Evolutionary conservation across 2,329 filamentous ascomycete genomes (phyloP).

Genomic region (Alternaria tenuissima): DNA sequence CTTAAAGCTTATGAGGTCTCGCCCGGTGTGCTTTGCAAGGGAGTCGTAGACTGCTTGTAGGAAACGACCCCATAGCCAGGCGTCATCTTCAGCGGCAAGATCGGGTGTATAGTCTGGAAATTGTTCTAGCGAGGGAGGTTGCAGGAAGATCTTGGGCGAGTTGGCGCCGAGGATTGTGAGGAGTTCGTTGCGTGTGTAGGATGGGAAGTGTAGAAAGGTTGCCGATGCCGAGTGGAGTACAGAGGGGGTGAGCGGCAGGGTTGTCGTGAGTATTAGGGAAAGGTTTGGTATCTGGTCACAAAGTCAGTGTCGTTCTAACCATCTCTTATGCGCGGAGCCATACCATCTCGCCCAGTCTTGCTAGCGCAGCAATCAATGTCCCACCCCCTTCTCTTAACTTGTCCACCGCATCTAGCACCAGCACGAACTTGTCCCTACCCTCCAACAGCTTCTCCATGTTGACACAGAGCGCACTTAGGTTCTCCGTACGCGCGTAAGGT

Average conservation of each 20-base stretch:
- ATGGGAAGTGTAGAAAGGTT: conserved; percentile 81
- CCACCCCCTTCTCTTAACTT: conserved; percentile 79
- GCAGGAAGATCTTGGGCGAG: conserved; percentile 58
- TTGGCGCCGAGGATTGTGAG: conserved; percentile 72
- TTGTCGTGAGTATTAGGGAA: conserved; percentile 79
- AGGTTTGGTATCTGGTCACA: conserved; percentile 75
- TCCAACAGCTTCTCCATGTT: conserved; percentile 73
- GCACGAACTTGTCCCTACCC: conserved; percentile 69
- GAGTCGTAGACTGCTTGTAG: conserved; percentile 86
- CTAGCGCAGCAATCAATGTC: conserved; percentile 81
- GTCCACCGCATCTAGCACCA: conserved; percentile 90
- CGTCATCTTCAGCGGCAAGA: conserved; percentile 64
- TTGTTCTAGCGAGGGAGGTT: conserved; percentile 51
- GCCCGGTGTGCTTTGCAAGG: conserved; percentile 78
- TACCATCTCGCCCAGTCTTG: conserved; percentile 81
- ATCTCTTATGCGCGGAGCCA: no score
- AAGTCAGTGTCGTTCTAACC: conserved; percentile 18
- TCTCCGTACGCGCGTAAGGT: conserved; percentile 75
- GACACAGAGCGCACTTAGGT: conserved; percentile 76
- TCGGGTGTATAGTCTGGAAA: conserved; percentile 56
- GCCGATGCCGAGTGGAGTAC: conserved; percentile 74
- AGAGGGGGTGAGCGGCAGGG: conserved; percentile 69
- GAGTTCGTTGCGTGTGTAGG: conserved; percentile 83
- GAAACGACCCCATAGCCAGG: conserved; percentile 81
- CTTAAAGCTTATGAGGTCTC: conserved; percentile 77